Evolutionary conservation across 345 rosid species (phyloP), one percentile per base, ranked within the genome.

Genomic region (Trapa bicornis): DNA sequence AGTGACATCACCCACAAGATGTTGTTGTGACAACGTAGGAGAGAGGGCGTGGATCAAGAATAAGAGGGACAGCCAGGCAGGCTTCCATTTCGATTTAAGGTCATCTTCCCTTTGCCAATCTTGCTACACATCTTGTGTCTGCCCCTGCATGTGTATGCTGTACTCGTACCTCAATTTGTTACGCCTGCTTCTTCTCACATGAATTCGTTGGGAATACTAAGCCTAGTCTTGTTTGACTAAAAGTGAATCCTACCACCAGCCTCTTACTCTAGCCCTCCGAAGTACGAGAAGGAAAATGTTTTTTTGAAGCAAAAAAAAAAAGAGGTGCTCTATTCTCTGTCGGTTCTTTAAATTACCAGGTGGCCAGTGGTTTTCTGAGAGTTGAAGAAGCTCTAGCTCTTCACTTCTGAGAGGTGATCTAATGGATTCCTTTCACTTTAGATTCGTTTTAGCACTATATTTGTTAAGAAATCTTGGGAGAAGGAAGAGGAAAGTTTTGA

Each of bases 211-310:
- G 61, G 61, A 57, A 57, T 29, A 22, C 29, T 57, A 57, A 57
- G 9, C 35, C 36, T 11, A 29, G 32, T 57, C 43, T 41, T 57
- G 37, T 57, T 45, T 57, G 35, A 57, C 61, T 57, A 37, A 57
- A 57, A 57, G 61, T 57, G 61, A 57, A 57, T 17, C 61, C 61
- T 57, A 32, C 36, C 61, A 56, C 62, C 13, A 29, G 36, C 37
- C 37, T 29, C 37, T 33, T 29, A 29, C 62, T 29, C 33, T 57
- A 8, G 7, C 14, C 36, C 62, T 33, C 32, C 37, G 12, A 58
- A 41, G 10, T 38, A 35, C 63, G 32, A 9, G 32, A 32, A 22
- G 35, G 36, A 57, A 57, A 22, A 57, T 41, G 6, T n/a, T 15
- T 1, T 54, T 54, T 3, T 4, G 6, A 56, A 22, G 36, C 4